phyloP scores from a whole-genome alignment of 441 rosid species.

The Sinapis alba region DNA sequence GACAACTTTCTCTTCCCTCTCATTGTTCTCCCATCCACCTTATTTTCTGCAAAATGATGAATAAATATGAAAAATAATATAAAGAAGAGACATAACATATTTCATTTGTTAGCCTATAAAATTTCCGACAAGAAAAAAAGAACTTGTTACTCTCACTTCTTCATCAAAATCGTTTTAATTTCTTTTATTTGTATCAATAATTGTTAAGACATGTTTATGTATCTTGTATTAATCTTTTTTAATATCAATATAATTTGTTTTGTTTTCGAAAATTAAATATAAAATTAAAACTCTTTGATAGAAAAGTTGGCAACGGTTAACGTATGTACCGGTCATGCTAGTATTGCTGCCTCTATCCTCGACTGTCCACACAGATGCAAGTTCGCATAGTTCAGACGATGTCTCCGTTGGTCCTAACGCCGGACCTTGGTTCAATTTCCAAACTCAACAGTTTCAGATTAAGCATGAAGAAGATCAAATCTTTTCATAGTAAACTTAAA shows the following conservation, averaged over 20 bases:
- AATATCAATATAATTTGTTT: not conserved
- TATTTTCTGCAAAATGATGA: not conserved
- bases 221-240: not conserved
- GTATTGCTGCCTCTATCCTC: slow-evolving; percentile 29
- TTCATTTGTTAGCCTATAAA: not conserved
- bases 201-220: not conserved
- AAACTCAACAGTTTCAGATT: slow-evolving; percentile 5
- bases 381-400: slow-evolving; percentile 29
- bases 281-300: not conserved
- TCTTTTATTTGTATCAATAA: not conserved
- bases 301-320: slow-evolving; percentile 3
- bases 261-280: not conserved
- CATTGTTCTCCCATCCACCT: slow-evolving; percentile 24
- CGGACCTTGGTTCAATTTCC: slow-evolving; percentile 18
- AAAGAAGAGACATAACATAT: not conserved
- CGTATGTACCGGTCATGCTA: slow-evolving; percentile 30
- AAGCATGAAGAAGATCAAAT: slow-evolving; percentile 2
- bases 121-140: not conserved
- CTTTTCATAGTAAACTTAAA: not conserved
- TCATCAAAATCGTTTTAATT: not conserved
- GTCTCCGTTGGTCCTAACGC: slow-evolving; percentile 39
- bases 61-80: not conserved
- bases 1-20: slow-evolving; percentile 47
- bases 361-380: slow-evolving; percentile 33
- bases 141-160: not conserved